Evolutionary conservation across 352 stramenopile species (phyloP).

Genomic region (Phytopythium chamaehyphon): DNA sequence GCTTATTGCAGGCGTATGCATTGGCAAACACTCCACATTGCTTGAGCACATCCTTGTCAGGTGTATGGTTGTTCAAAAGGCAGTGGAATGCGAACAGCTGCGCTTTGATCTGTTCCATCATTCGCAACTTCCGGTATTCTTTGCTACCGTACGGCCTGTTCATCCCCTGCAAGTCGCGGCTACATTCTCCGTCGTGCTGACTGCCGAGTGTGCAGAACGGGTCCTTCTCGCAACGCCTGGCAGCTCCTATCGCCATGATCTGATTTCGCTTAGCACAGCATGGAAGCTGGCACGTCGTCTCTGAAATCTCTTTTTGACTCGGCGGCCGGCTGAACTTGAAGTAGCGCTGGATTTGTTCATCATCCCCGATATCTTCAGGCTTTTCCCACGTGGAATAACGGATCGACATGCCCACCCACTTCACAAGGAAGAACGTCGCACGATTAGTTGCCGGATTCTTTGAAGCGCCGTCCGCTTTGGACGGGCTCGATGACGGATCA

Average conservation of each 20-base stretch:
- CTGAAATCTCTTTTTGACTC: conserved; percentile 75
- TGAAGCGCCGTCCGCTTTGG: not conserved
- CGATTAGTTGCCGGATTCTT: conserved; percentile 19
- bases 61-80: conserved; percentile 84
- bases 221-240: conserved; percentile 63
- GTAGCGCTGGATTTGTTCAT: conserved; percentile 87
- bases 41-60: conserved; percentile 82
- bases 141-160: conserved; percentile 65
- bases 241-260: conserved; percentile 39
- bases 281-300: conserved; percentile 81
- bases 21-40: conserved; percentile 82
- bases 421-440: conserved; percentile 85
- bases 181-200: conserved; percentile 72
- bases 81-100: conserved; percentile 88
- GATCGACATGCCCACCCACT: conserved; percentile 84
- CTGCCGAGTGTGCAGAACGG: conserved; percentile 80
- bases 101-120: conserved; percentile 85
- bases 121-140: conserved; percentile 61
- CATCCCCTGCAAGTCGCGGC: conserved; percentile 66
- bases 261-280: conserved; percentile 82
- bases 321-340: conserved; percentile 86
- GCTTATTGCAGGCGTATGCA: conserved; percentile 72
- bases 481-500: conserved; percentile 16
- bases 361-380: conserved; percentile 84
- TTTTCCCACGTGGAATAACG: conserved; percentile 87